A percentile compares a stretch with the other conserved stretches of the same genome.
phyloP scores from a whole-genome alignment of 768 basidiomycete species.

The Tricholomella constricta region DNA sequence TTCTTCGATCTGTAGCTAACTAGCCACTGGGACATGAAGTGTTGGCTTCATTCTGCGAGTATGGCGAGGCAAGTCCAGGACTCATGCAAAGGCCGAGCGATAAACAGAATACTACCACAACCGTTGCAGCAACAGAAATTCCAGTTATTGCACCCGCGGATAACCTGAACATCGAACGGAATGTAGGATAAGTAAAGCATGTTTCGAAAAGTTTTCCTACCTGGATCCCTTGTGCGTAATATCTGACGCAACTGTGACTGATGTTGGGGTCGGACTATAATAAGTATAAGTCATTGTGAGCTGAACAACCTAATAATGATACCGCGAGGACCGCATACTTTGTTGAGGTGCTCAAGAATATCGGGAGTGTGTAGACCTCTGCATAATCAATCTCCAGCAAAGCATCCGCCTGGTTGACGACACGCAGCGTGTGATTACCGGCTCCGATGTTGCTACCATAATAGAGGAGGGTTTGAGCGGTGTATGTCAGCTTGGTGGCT shows the following conservation, averaged over 20 bases:
- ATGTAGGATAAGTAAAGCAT: too few species aligned
- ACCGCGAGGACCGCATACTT: too few species aligned
- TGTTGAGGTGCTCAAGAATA: too few species aligned
- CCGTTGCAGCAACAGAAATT: neutral
- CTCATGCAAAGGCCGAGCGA: neutral
- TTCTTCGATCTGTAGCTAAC: neutral
- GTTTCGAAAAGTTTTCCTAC: too few species aligned
- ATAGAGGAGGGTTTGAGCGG: constrained; percentile 19
- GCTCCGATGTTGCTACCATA: constrained; percentile 25
- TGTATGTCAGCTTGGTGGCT: constrained; percentile 15
- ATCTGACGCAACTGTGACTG: too few species aligned
- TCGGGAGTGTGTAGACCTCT: constrained; percentile 1
- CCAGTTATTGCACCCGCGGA: neutral
- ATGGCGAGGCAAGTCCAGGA: neutral
- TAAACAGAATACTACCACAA: neutral
- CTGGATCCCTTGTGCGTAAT: too few species aligned
- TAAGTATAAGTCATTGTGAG: too few species aligned
- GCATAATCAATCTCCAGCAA: constrained; percentile 37
- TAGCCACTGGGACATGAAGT: neutral
- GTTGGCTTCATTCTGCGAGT: neutral
- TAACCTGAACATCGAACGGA: constrained; percentile 1
- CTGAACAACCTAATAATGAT: too few species aligned
- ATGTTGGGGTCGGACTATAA: too few species aligned
- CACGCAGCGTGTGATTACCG: constrained; percentile 28
- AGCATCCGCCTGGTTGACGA: constrained; percentile 31